phyloP scores from a whole-genome alignment of 2,329 filamentous ascomycete species.

The Colletotrichum euphorbiae region DNA sequence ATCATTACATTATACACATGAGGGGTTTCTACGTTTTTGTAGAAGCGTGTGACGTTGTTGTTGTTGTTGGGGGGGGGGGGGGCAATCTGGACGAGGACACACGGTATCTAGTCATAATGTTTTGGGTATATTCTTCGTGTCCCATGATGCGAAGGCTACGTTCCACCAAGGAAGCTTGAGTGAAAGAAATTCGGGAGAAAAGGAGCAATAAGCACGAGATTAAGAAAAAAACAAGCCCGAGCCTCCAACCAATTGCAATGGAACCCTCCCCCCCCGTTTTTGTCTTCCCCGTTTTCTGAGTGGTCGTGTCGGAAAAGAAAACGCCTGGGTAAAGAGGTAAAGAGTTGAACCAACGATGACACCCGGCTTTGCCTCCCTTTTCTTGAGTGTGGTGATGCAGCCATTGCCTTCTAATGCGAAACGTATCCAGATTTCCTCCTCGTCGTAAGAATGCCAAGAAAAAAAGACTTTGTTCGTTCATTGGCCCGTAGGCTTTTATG shows the following conservation, averaged over 20 bases:
- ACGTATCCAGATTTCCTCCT: slow-evolving; percentile 30
- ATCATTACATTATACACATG: slow-evolving; percentile 20
- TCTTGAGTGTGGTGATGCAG: slow-evolving; percentile 15
- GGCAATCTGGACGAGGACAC: background rate
- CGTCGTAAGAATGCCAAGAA: slow-evolving; percentile 25
- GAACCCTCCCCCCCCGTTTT: background rate
- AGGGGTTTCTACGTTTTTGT: background rate
- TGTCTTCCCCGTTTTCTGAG: background rate
- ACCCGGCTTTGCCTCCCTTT: slow-evolving; percentile 16
- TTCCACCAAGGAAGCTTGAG: slow-evolving; percentile 1
- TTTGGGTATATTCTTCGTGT: slow-evolving; percentile 39
- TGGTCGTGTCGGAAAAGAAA: slow-evolving; percentile 19
- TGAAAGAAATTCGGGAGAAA: background rate
- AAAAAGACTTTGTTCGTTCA: slow-evolving; percentile 21
- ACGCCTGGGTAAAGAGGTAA: slow-evolving; percentile 19
- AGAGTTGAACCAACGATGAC: background rate
- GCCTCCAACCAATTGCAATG: slow-evolving; percentile 12
- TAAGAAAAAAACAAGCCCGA: slow-evolving; percentile 1
- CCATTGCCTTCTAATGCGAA: slow-evolving; percentile 16
- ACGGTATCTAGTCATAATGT: slow-evolving; percentile 32
- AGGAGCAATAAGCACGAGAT: background rate
- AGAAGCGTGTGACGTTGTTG: background rate
- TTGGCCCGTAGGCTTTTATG: slow-evolving; percentile 19
- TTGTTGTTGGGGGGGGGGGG: no score
- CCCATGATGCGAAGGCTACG: slow-evolving; percentile 25